Base-by-base conservation (phyloP, 2,329 filamentous ascomycete species). In the Stagonosporopsis rhizophila region DNA sequence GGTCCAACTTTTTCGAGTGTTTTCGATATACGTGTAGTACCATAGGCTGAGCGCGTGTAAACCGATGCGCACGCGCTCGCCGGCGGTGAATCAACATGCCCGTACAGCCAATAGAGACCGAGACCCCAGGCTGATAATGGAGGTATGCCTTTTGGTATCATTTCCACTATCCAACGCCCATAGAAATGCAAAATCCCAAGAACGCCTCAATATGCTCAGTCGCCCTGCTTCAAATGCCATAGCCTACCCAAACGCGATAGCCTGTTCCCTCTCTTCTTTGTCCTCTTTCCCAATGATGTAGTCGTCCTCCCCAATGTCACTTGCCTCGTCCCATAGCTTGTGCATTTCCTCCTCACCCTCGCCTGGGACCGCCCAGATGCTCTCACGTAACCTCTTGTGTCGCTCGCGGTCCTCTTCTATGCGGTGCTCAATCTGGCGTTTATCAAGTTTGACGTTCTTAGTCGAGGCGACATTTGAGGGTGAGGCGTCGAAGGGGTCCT, bases 401-500 rank as follows among this genome's bases (percentile, higher is more conserved):
- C 95, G 82, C 76, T 99, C 95, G 3, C 95, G 83, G 76, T 99
- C 95, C 77, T 99, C 96, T 68, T 99, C 96, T 61, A 99, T 96
- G 37, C 95, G 84, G 79, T 98, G 93, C 78, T 98, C 93, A 49
- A 97, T 90, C 78, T 96, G 91, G 52, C 89, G 85, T 77, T 94
- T 95, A 70, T 97, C 91, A 47, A 95, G 75, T 52, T 51, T 51
- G 53, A 62, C 58, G 9, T 52, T 37, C 61, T 48, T 39, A 61
- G 40, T 39, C 14, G 47, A 19, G 5, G 38, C 20, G 1, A 39
- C 47, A 19, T 46, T 50, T 1, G 58, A 28, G 4, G 60, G 52
- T 12, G 52, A 61, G 15, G 58, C 47, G 34, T 63, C 58, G 50
- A 71, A 68, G 9, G 72, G 71, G 35, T 65, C 69, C 52, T 68